Percentiles rank a stretch among this genome's conserved stretches.
Evolutionary conservation across 164 flowering plant genomes (phyloP).

Genomic region (Akebia trifoliata): DNA sequence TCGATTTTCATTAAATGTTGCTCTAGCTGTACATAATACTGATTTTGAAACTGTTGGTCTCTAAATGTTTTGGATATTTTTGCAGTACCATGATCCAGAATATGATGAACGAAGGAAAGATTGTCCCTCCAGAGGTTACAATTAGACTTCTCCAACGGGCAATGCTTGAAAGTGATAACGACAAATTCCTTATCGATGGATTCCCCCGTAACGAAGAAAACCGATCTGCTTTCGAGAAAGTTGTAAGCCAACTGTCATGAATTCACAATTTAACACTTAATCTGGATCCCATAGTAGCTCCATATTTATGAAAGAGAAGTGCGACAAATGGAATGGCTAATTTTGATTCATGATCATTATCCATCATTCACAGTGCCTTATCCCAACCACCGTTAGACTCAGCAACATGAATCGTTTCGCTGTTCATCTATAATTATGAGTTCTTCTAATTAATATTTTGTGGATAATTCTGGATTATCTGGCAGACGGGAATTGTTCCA

Average conservation of each 20-base stretch:
- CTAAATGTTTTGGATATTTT: background rate
- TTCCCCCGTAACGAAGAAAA: slow-evolving; percentile 96
- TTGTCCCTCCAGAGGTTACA: slow-evolving; percentile 96
- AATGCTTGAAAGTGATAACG: slow-evolving; percentile 63
- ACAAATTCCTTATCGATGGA: slow-evolving; percentile 93
- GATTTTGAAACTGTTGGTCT: background rate
- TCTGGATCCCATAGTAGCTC: background rate
- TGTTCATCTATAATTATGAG: no score
- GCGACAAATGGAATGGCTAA: background rate
- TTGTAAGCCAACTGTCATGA: slow-evolving; percentile 41
- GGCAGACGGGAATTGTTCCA: slow-evolving; percentile 85
- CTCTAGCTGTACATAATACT: background rate
- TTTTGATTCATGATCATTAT: no score
- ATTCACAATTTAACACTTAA: background rate
- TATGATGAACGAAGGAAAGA: slow-evolving; percentile 90
- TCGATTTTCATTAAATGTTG: background rate
- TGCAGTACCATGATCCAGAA: slow-evolving; percentile 80
- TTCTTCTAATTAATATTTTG: no score
- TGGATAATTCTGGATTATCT: slow-evolving; percentile 9
- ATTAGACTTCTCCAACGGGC: slow-evolving; percentile 84
- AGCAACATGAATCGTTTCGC: no score
- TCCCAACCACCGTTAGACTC: no score
- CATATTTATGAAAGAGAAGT: no score
- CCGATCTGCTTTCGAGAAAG: slow-evolving; percentile 85
- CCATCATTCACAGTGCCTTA: no score